Evolutionary conservation across 2,329 filamentous ascomycete genomes (phyloP), one percentile per base, ranked within the genome.

Genomic region (Pestalotiopsis sp.): DNA sequence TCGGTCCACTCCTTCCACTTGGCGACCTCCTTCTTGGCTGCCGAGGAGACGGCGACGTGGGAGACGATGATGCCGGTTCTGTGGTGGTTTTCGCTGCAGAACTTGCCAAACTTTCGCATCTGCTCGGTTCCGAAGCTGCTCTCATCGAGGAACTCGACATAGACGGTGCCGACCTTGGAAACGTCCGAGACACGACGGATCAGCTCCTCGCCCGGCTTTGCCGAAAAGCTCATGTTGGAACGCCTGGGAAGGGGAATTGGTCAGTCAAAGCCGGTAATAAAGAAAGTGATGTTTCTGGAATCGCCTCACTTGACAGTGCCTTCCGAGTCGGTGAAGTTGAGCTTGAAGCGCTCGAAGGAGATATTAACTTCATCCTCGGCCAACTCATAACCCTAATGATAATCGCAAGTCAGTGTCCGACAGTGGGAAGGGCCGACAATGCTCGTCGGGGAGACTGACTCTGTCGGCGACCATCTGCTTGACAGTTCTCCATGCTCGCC

Each of bases 31-130:
- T 97, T 97, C 80, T 95, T 90, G 49, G 95, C 95, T 70, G 95
- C 92, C 36, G 94, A 88, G 0, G 94, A 97, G 69, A 98, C 92
- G 61, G 93, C 85, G 62, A 91, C 92, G 77, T 92, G 88, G 68
- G 93, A 95, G 75, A 99, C 89, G 83, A 98, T 93, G 80, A 99
- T 93, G 72, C 96, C 96, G 12, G 92, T 95, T 82, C 93, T 91
- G 86, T 93, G 95, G 83, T 93, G 91, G 81, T 94, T 90, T 73
- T 90, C 86, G 75, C 90, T 87, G 77, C 97, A 91, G 81, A 93
- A 89, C 77, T 94, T 91, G 75, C 94, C 94, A 81, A 98, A 99
- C 68, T 88, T 86, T 80, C 95, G 94, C 82, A 98, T 93, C 80
- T 97, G 93, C 82, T 94, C 94, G 78, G 97, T 93, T 74, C 96